Conservation (phyloP, 192 early-diverging fungal species). For the Coemansia sp. region DNA sequence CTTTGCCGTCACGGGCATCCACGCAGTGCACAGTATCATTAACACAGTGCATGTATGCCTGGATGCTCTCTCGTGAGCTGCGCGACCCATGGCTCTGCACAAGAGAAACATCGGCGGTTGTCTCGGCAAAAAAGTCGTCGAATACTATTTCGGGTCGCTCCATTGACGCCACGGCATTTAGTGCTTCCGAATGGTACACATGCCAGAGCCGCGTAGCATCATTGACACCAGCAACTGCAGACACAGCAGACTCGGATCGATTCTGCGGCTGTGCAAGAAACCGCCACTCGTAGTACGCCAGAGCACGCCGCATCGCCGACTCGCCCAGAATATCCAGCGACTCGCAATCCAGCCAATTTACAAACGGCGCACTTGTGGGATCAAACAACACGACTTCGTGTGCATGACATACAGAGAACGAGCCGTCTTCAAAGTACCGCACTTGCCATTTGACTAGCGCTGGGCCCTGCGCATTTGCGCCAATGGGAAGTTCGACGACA, state of each 20-base stretch:
- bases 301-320: conserved; percentile 35
- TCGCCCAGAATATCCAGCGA: conserved; percentile 11
- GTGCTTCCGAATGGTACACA: conserved; percentile 8
- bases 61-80: conserved; percentile 22
- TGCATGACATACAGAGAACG: conserved; percentile 29
- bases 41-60: conserved; percentile 28
- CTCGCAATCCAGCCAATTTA: conserved; percentile 7
- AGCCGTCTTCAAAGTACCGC: conserved; percentile 51
- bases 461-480: neutral
- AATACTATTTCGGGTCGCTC: conserved; percentile 26
- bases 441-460: conserved; percentile 23
- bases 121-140: conserved; percentile 34
- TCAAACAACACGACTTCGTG: conserved; percentile 38
- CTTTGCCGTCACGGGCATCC: conserved; percentile 39
- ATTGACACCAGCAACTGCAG: conserved; percentile 23
- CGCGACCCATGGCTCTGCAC: neutral
- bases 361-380: conserved; percentile 8
- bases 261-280: conserved; percentile 5
- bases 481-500: neutral
- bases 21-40: conserved; percentile 17
- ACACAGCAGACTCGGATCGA: neutral
- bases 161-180: conserved; percentile 16
- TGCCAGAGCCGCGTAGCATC: conserved; percentile 14
- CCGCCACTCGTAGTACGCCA: conserved; percentile 52
- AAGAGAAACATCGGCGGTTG: neutral